Conservation (phyloP, 768 basidiomycete species). For the Lactarius pseudohatsudake region DNA sequence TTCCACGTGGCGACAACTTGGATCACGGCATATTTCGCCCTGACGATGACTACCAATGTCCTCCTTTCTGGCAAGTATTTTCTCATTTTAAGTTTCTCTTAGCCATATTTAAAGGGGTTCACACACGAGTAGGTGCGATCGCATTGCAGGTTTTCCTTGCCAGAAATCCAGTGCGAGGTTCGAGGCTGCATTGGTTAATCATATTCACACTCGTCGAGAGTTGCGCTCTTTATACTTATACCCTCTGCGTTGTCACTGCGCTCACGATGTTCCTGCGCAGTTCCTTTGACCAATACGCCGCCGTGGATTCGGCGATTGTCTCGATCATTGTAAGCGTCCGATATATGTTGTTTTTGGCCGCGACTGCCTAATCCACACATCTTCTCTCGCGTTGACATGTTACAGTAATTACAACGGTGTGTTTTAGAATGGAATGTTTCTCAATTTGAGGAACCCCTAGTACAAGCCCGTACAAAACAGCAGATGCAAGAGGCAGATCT, state of each 20-base stretch:
- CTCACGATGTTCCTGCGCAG: conserved; percentile 2
- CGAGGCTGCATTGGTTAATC: background rate
- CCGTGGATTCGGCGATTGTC: conserved; percentile 6
- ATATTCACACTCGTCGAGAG: conserved; percentile 11
- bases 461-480: background rate
- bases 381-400: too few relatives aligned
- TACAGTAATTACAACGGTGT: too few relatives aligned
- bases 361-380: too few relatives aligned
- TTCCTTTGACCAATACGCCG: background rate
- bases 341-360: too few relatives aligned
- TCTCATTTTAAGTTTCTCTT: background rate
- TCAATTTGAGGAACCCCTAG: background rate
- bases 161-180: background rate
- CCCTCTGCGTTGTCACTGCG: background rate
- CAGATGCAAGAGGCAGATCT: background rate
- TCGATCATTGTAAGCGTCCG: conserved; percentile 1
- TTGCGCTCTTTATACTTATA: conserved; percentile 16
- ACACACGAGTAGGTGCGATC: conserved; percentile 8
- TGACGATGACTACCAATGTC: conserved; percentile 6
- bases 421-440: background rate
- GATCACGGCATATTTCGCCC: conserved; percentile 9
- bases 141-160: background rate
- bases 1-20: background rate
- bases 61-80: conserved; percentile 10
- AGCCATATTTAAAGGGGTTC: background rate